phyloP scores from a whole-genome alignment of 2,329 filamentous ascomycete species.

The Neurospora sp. region DNA sequence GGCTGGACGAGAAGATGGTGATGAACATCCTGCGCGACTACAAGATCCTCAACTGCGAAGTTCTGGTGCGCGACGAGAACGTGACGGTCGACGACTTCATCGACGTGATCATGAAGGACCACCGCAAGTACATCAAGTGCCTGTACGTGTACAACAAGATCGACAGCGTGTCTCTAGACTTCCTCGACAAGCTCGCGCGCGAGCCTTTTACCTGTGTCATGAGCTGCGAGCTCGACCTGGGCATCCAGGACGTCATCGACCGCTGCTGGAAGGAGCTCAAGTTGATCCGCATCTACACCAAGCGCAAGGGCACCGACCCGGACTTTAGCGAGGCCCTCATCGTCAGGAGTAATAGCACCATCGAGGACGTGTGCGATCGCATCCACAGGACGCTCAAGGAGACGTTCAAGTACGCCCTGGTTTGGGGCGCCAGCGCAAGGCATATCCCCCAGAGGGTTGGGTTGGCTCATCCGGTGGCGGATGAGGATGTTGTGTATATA shows the following conservation, averaged over 20 bases:
- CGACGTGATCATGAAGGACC: conserved; percentile 98
- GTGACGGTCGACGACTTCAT: conserved; percentile 97
- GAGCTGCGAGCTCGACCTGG: conserved; percentile 92
- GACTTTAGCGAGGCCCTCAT: conserved; percentile 89
- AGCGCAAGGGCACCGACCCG: conserved; percentile 85
- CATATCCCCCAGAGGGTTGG: conserved; percentile 93
- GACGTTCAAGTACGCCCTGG: conserved; percentile 95
- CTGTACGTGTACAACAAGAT: conserved; percentile 99
- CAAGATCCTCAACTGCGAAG: conserved; percentile 96
- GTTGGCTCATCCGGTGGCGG: conserved; percentile 65
- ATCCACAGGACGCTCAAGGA: conserved; percentile 94
- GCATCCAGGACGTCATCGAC: conserved; percentile 87
- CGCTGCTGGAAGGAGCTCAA: conserved; percentile 89
- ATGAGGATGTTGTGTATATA: conserved; percentile 61
- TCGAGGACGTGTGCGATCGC: conserved; percentile 95
- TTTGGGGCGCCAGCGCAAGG: conserved; percentile 93
- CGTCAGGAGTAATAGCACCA: conserved; percentile 75
- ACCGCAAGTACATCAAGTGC: conserved; percentile 91
- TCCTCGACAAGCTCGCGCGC: conserved; percentile 81
- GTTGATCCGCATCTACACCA: conserved; percentile 90
- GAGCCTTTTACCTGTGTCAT: conserved; percentile 95
- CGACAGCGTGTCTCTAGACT: conserved; percentile 86
- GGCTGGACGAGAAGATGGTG: conserved; percentile 94
- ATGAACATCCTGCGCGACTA: conserved; percentile 97
- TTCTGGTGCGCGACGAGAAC: conserved; percentile 88